Evolutionary conservation across 257 asterid species (phyloP).

Genomic region (Gentiana straminea): DNA sequence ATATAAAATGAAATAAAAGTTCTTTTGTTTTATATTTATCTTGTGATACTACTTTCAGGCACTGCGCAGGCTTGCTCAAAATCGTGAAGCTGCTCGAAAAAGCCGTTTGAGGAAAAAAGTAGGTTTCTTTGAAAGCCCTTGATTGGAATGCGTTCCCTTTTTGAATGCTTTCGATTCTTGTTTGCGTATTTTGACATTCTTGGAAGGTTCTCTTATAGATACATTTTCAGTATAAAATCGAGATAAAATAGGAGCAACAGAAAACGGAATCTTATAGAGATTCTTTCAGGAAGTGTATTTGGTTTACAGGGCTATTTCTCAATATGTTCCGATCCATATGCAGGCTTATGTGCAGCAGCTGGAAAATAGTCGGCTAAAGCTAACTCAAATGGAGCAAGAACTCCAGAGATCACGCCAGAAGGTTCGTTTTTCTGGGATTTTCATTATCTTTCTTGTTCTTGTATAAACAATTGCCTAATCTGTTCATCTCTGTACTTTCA

Average conservation of each 20-base stretch:
- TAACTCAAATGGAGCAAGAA: conserved; percentile 88
- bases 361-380: conserved; percentile 88
- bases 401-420: conserved; percentile 80
- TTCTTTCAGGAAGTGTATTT: background rate
- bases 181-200: no score
- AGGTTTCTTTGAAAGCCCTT: conserved; percentile 10
- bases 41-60: conserved; percentile 35
- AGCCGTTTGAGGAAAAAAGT: conserved; percentile 90
- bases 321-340: conserved; percentile 11
- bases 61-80: conserved; percentile 80
- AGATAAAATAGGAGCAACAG: background rate
- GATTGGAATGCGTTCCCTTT: background rate
- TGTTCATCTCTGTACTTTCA: background rate
- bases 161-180: background rate
- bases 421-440: conserved; percentile 14
- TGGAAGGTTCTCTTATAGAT: no score
- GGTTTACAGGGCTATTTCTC: no score
- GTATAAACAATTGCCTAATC: background rate
- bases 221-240: no score
- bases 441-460: background rate
- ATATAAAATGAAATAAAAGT: conserved; percentile 1
- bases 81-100: conserved; percentile 97
- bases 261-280: background rate
- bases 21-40: background rate
- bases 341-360: conserved; percentile 96